Conservation (phyloP, 2,329 filamentous ascomycete species). For the Hortaea werneckii region DNA sequence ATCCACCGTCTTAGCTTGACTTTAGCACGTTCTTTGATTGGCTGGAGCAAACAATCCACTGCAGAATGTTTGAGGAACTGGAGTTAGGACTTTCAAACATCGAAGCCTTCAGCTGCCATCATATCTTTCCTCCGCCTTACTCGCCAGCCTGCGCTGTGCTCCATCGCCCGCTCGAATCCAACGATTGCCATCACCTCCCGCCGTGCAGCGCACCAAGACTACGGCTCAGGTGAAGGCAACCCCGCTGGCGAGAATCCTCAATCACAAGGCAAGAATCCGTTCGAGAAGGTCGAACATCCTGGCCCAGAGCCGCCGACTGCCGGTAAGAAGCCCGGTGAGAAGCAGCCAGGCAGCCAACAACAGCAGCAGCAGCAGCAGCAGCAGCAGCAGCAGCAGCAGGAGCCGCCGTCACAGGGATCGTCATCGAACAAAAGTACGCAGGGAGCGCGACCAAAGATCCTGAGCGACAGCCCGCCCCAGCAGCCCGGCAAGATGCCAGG, state of each 20-base stretch:
- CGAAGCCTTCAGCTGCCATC: too few species aligned
- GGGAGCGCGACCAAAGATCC: constrained; percentile 33
- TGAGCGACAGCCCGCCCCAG: constrained; percentile 23
- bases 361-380: constrained; percentile 18
- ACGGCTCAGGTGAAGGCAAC: constrained; percentile 33
- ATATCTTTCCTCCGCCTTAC: constrained; percentile 14
- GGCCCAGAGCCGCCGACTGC: constrained; percentile 35
- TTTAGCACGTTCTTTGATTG: too few species aligned
- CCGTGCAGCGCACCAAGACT: constrained; percentile 30
- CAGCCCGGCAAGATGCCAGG: constrained; percentile 20
- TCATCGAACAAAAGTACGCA: constrained; percentile 19
- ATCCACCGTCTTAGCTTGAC: too few species aligned
- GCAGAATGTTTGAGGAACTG: too few species aligned
- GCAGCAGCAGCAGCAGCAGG: constrained; percentile 1
- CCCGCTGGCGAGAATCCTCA: constrained; percentile 34
- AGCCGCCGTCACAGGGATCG: too few species aligned
- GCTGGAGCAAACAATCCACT: too few species aligned
- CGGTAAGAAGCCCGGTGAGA: constrained; percentile 11
- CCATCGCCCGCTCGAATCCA: constrained; percentile 6
- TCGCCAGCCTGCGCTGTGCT: constrained; percentile 11
- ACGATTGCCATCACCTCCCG: constrained; percentile 20
- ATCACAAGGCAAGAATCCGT: constrained; percentile 30
- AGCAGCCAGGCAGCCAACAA: constrained; percentile 15
- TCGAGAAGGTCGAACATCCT: constrained; percentile 34
- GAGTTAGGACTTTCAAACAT: too few species aligned